Conservation (phyloP, 139 green algal genomes). For the Nannochloris sp. region DNA sequence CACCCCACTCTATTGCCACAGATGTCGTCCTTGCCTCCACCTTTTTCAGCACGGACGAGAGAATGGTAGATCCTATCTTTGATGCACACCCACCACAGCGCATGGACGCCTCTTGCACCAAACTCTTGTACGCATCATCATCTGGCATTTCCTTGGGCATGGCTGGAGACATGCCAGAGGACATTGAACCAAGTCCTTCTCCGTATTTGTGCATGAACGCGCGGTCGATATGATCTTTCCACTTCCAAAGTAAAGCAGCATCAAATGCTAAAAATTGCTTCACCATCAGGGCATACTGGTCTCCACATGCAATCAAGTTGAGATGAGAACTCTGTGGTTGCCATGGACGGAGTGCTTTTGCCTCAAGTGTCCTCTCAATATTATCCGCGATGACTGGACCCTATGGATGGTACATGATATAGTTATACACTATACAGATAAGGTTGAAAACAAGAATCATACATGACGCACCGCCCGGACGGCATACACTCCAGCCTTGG, state of each 20-base stretch:
- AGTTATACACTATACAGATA: background rate
- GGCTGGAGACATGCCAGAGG: constrained; percentile 8
- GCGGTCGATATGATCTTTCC: constrained; percentile 88
- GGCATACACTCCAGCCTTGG: constrained; percentile 96
- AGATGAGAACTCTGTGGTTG: constrained; percentile 71
- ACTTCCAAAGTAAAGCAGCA: constrained; percentile 67
- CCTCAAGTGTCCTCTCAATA: constrained; percentile 54
- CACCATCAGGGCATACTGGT: constrained; percentile 35
- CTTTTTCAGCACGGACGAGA: constrained; percentile 43
- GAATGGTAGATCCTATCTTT: constrained; percentile 65
- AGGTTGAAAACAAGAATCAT: background rate
- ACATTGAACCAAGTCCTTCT: constrained; percentile 31
- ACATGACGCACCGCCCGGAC: constrained; percentile 62
- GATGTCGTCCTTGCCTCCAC: background rate
- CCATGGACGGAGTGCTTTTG: constrained; percentile 56
- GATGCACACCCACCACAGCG: constrained; percentile 83
- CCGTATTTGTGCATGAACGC: constrained; percentile 78
- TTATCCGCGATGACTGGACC: constrained; percentile 77
- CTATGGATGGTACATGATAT: constrained; percentile 16
- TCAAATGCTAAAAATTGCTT: constrained; percentile 39
- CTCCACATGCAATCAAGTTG: constrained; percentile 67
- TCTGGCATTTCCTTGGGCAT: constrained; percentile 2
- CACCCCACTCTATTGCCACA: constrained; percentile 12
- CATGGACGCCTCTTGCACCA: constrained; percentile 56
- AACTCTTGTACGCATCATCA: constrained; percentile 12